Evolutionary conservation across 1,284 basidiomycete species (phyloP), one percentile per base, ranked within the genome.

Genomic region (Apiotrichum akiyoshidainum): DNA sequence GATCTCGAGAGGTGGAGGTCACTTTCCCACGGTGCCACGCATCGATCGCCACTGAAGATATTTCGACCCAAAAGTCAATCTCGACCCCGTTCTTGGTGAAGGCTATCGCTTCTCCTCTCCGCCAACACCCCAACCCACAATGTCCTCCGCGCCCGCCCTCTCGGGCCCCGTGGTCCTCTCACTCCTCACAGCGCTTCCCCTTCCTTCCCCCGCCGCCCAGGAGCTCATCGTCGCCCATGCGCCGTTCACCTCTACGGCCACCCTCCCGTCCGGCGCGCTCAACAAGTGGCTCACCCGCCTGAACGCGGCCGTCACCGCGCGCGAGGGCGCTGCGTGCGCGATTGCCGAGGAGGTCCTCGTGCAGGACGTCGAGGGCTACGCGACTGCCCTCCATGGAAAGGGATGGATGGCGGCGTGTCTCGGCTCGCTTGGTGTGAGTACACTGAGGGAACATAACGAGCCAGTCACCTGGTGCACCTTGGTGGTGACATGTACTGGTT

Each of bases 331-430:
- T 5, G 60, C 59, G 1, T 31, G 57, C 12, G 65, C 69, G 11
- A 54, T 76, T 7, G 71, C 70, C 0, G 52, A 47, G 6, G 58
- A 58, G 26, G 52, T 77, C 0, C 55, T 78, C 0, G 26, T 54
- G 46, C 67, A 73, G 64, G 76, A 77, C 54, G 58, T 57, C 17
- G 75, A 77, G 55, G 73, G 74, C 4, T 70, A 65, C 58, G 69
- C 70, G 8, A 37, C 74, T 22, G 63, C 64, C 4, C 60, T 56
- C 22, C 73, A 56, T 46, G 76, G 75, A 2, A 77, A 75, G 57
- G 61, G 58, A 2, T 77, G 75, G 76, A 63, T 75, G 22, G 64
- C 58, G 0, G 65, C 64, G 16, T 67, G 67, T 57, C 60, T 73
- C 17, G 64, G 64, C 12, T 59, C 55, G n/a, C 37, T 74, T 16